Percentiles rank a stretch among this genome's conserved stretches.
Evolutionary conservation across 495 filamentous ascomycete species (phyloP).

Genomic region (Neurospora tetrasperma): DNA sequence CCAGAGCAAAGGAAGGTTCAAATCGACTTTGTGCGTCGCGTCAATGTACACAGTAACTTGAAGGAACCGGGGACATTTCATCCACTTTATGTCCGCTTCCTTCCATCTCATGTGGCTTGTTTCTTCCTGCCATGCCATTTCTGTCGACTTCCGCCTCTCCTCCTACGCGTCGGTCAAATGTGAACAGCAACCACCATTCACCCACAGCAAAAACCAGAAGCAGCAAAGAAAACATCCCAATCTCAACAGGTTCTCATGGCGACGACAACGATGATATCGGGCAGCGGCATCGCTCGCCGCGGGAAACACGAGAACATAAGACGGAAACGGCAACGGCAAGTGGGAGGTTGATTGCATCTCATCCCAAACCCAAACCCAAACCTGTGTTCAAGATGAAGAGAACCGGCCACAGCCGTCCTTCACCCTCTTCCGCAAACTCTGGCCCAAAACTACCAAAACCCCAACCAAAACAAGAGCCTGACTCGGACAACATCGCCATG

Average conservation of each 20-base stretch:
- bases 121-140: background rate
- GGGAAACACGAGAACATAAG: background rate
- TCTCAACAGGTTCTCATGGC: background rate
- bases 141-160: background rate
- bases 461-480: background rate
- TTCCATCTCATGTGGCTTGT: background rate
- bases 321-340: background rate
- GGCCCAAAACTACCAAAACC: background rate
- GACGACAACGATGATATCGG: background rate
- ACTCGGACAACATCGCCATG: background rate
- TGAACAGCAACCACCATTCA: background rate
- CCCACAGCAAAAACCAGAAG: background rate
- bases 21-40: background rate
- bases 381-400: conserved; percentile 14
- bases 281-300: background rate
- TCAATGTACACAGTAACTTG: background rate
- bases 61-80: background rate
- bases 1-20: background rate
- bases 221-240: background rate
- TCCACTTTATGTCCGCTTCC: background rate
- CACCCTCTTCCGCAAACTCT: background rate
- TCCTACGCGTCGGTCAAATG: background rate
- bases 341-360: background rate
- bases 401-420: conserved; percentile 9
- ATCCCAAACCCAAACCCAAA: background rate